These are phyloP conservation scores for Chalciporus sp. DNA, from an alignment of 1,284 basidiomycete species.

Conservation along the genomic window DNA sequence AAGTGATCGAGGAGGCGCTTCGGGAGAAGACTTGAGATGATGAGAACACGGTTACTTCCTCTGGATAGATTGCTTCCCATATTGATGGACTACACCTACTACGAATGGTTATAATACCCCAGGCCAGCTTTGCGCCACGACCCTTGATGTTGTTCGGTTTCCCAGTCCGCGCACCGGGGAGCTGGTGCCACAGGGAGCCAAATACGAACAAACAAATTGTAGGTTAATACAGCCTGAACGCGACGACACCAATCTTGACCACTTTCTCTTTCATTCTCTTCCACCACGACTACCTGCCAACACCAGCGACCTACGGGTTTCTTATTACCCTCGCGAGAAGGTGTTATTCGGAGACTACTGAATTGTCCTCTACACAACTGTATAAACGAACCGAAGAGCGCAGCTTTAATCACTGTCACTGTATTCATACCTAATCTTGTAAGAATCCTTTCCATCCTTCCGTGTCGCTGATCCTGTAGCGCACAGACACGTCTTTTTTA, in stretches of 20 bases:
- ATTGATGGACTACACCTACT: neutral
- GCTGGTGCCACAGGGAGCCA: conserved; percentile 22
- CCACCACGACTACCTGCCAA: conserved; percentile 5
- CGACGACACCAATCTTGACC: conserved; percentile 6
- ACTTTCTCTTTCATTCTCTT: conserved; percentile 15
- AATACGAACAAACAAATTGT: conserved; percentile 29
- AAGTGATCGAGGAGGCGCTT: conserved; percentile 60
- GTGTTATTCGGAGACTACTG: conserved; percentile 21
- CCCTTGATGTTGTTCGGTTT: too few species aligned
- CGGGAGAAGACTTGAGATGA: conserved; percentile 23
- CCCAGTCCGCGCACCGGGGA: too few species aligned
- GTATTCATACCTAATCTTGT: conserved; percentile 39
- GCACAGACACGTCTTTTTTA: conserved; percentile 15
- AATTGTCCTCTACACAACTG: conserved; percentile 25
- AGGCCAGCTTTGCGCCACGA: neutral
- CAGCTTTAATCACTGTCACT: conserved; percentile 26
- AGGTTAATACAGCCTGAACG: conserved; percentile 19
- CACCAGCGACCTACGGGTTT: neutral
- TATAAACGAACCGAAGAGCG: conserved; percentile 23
- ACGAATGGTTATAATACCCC: neutral
- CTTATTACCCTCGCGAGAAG: conserved; percentile 10
- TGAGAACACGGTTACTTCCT: neutral
- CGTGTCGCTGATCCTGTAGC: conserved; percentile 34
- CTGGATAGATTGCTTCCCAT: neutral
- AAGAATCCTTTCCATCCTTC: conserved; percentile 22